Base-by-base conservation (phyloP, 1,284 basidiomycete genomes). In the Abortiporus biennis region DNA sequence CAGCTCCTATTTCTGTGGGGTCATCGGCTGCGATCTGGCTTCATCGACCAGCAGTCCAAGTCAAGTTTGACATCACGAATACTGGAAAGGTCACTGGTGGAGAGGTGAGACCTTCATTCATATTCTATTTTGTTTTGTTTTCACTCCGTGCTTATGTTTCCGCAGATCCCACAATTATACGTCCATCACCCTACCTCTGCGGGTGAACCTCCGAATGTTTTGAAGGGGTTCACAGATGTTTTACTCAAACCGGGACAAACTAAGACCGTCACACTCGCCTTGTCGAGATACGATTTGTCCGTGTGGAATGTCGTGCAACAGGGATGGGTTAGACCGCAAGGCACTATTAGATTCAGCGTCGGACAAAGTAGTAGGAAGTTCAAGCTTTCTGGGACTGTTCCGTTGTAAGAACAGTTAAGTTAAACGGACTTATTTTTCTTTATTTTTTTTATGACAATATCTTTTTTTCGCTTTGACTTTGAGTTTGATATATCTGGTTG, bases 11-110 rank as follows among this genome's bases (percentile, higher is more conserved):
- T 25, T 69, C 51, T 16, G 63, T 69, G 36, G 78, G 78, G 20
- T 72, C 72, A 11, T 76, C 76, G 2, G 62, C 71, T 6, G 78
- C 79, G 5, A 52, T 74, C 27, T 82, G 79, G 79, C 67, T 87
- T 19, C 84, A 86, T 56, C 65, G 72, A 40, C 80, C 83, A 3
- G 71, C 69, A 2, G 77, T 69, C 53, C 59, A 67, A 32, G 74
- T 85, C 1, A 70, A 69, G 0, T 87, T 87, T 56, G 57, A 65
- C 2, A 65, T 87, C 23, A 52, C 63, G 49, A 87, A 87, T 56
- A 71, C 68, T 0, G 84, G 85, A 0, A 44, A 54, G 1, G 58
- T 69, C 13, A 66, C 55, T 39, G 85, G 84, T 24, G 68, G 68
- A 20, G 78, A 80, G 40, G 76, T 76, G 49, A 40, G 59, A 52